A percentile compares a stretch with the other conserved stretches of the same genome.
phyloP scores from a whole-genome alignment of 768 basidiomycete species.

The Gymnopilus dilepis region DNA sequence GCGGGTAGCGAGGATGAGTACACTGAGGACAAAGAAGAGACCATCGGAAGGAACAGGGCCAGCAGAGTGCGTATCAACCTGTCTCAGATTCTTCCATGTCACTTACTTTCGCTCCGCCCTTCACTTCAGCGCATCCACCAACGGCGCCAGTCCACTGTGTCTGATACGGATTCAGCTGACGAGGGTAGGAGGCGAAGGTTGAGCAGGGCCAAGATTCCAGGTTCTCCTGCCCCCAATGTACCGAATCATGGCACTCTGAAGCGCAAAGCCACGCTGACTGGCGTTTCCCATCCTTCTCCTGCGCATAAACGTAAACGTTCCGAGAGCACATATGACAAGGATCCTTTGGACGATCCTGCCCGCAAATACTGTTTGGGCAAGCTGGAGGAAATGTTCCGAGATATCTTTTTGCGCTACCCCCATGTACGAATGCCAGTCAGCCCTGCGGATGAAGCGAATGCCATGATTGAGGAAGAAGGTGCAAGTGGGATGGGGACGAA shows the following conservation, averaged over 20 bases:
- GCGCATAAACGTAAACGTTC: slow-evolving; percentile 31
- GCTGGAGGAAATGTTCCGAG: slow-evolving; percentile 70
- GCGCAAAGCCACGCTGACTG: slow-evolving; percentile 54
- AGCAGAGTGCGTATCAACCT: slow-evolving; percentile 47
- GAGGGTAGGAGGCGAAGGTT: slow-evolving; percentile 38
- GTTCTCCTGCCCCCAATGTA: slow-evolving; percentile 36
- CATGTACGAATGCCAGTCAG: slow-evolving; percentile 41
- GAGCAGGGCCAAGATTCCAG: slow-evolving; percentile 33
- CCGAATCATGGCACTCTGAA: slow-evolving; percentile 42
- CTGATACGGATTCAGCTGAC: slow-evolving; percentile 49
- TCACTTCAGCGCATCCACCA: slow-evolving; percentile 42
- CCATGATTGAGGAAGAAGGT: slow-evolving; percentile 7
- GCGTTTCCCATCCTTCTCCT: slow-evolving; percentile 28
- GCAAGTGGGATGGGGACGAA: slow-evolving; percentile 7
- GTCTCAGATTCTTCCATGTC: slow-evolving; percentile 9
- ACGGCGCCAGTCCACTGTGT: slow-evolving; percentile 36
- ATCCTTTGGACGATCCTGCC: slow-evolving; percentile 66
- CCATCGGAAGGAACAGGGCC: slow-evolving; percentile 38
- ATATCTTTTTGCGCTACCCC: slow-evolving; percentile 77
- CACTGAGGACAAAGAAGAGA: slow-evolving; percentile 49
- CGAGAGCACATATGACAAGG: slow-evolving; percentile 20
- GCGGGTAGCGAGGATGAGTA: slow-evolving; percentile 76
- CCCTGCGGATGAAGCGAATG: slow-evolving; percentile 27
- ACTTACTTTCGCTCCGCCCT: background rate
- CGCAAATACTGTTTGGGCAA: slow-evolving; percentile 84